Base-by-base conservation (phyloP, 2,329 filamentous ascomycete species). In the Mollisia scopiformis region DNA sequence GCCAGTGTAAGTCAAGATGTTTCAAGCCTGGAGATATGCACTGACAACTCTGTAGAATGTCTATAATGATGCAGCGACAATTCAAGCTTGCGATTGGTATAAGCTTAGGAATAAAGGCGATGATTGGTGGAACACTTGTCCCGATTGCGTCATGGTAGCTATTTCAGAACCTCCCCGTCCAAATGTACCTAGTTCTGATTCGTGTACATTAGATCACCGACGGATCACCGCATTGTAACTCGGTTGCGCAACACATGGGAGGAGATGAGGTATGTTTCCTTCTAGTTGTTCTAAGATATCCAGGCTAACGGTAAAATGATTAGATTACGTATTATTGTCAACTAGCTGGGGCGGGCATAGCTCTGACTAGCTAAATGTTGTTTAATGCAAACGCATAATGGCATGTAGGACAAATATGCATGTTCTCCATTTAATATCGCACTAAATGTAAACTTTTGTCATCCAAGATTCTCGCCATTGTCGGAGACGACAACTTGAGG, bases 71-170 rank as follows among this genome's bases (percentile, higher is more conserved):
- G 55, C 37, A 19, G 63, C 63, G 27, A 67, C 63, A 23, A 56
- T 30, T 16, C 13, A 46, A 39, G 57, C 66, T 16, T 68, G 64
- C 30, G 41, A 41, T 8, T 35, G 27, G n/a, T 68, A 68, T 55
- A 25, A 47, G 2, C 51, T 52, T 14, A 55, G 64, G 6, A 62
- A 68, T 33, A 61, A 56, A 3, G 64, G 63, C 0, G 30, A 19
- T 10, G 50, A 66, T 2, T 41, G 39, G 43, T 64, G 62, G 62
- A 53, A 65, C 13, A 56, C 57, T 16, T 68, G 66, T 41, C 49
- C 62, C 11, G 66, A 68, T 53, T 68, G 64, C 25, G 43, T 59
- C 6, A 59, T 62, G 57, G 59, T 63, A 60, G 8, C 41, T 6
- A 23, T 10, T 7, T 11, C 11, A 23, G 8, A 31, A 6, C 6